These are phyloP conservation scores for Plectosphaerella plurivora DNA, from an alignment of 2,329 filamentous ascomycete genomes.

Conservation along the genomic window DNA sequence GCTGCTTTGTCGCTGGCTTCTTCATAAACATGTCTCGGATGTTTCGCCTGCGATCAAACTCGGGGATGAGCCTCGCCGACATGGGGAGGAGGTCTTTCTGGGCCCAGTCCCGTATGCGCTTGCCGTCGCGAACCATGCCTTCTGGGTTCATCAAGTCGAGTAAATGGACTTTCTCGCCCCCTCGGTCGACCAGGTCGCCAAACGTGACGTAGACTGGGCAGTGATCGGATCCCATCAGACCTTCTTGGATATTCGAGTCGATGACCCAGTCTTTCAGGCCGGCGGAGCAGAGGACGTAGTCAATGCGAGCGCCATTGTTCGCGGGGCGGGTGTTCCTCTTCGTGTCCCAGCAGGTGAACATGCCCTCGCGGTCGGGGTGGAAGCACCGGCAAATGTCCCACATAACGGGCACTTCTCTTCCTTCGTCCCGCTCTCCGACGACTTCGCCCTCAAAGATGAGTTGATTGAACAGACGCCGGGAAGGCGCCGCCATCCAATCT, in stretches of 20 bases:
- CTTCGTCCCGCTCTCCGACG: slow-evolving; percentile 60
- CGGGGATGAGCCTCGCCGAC: slow-evolving; percentile 79
- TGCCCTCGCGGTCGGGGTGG: slow-evolving; percentile 73
- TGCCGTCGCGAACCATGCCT: slow-evolving; percentile 65
- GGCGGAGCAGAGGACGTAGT: slow-evolving; percentile 83
- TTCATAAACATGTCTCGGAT: slow-evolving; percentile 91
- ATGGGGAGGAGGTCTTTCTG: slow-evolving; percentile 63
- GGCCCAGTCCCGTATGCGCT: slow-evolving; percentile 62
- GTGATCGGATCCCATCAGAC: slow-evolving; percentile 91
- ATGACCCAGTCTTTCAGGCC: slow-evolving; percentile 76
- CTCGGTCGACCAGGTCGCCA: slow-evolving; percentile 54
- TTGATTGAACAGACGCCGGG: slow-evolving; percentile 78
- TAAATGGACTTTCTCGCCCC: slow-evolving; percentile 47
- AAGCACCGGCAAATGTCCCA: slow-evolving; percentile 82
- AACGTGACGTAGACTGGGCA: slow-evolving; percentile 84
- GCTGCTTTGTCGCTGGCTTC: slow-evolving; percentile 31
- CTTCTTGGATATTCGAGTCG: slow-evolving; percentile 84
- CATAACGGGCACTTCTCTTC: slow-evolving; percentile 65
- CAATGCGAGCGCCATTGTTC: slow-evolving; percentile 89
- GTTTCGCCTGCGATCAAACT: slow-evolving; percentile 78
- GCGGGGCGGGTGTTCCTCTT: slow-evolving; percentile 93
- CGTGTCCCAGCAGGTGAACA: slow-evolving; percentile 98
- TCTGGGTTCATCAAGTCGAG: slow-evolving; percentile 74
- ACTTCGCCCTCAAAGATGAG: slow-evolving; percentile 72
- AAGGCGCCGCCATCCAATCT: slow-evolving; percentile 68